A percentile compares a stretch with the other conserved stretches of the same genome.
Evolutionary conservation across 2,329 filamentous ascomycete species (phyloP).

Genomic region (Amauroascus niger): DNA sequence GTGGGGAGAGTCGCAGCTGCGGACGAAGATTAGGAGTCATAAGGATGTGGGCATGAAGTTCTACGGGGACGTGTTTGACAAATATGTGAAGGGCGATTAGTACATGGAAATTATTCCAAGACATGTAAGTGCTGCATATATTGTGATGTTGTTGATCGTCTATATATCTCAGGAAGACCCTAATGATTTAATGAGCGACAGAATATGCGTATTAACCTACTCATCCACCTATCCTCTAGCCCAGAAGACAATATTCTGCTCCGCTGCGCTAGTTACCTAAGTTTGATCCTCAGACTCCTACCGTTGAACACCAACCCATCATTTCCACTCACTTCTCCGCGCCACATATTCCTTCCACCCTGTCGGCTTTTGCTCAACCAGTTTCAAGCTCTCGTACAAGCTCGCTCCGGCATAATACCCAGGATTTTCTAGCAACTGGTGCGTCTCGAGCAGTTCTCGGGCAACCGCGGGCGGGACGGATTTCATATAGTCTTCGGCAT

Average conservation of each 20-base stretch:
- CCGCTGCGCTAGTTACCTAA: not conserved
- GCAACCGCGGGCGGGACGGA: slow-evolving; percentile 22
- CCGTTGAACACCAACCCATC: not conserved
- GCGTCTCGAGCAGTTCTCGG: slow-evolving; percentile 47
- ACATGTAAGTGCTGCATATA: not conserved
- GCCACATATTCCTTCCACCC: slow-evolving; percentile 22
- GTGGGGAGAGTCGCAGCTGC: slow-evolving; percentile 47
- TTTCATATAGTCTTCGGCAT: slow-evolving; percentile 23
- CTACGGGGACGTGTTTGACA: slow-evolving; percentile 42
- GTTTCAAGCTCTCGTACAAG: slow-evolving; percentile 21
- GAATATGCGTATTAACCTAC: not conserved
- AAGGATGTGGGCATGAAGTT: slow-evolving; percentile 41
- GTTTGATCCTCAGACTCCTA: not conserved
- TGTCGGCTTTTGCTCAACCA: slow-evolving; percentile 23
- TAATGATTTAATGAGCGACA: not conserved
- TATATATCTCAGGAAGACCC: not conserved
- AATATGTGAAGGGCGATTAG: slow-evolving; percentile 38
- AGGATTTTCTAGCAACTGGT: slow-evolving; percentile 43
- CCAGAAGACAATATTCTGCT: not conserved
- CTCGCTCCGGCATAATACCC: slow-evolving; percentile 45
- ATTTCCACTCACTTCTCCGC: slow-evolving; percentile 15
- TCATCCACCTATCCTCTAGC: too few relatives aligned
- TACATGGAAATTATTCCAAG: not conserved
- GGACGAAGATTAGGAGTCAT: slow-evolving; percentile 47
- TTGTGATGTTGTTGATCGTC: not conserved